Conservation (phyloP, 1,139 yeast species). For the Debaryomyces sp. region DNA sequence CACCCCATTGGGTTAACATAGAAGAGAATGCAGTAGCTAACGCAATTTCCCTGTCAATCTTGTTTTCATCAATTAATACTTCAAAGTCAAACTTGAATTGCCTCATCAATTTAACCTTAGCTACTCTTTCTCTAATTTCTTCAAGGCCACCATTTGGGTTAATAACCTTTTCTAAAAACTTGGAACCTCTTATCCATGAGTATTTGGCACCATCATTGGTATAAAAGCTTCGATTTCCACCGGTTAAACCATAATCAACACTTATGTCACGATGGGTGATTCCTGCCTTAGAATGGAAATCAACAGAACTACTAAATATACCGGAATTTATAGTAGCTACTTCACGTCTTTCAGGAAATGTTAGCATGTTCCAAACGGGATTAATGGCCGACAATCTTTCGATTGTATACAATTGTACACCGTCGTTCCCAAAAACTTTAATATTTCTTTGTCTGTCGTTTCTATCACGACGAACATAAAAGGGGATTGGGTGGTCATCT, state of each 20-base stretch:
- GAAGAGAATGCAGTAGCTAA: constrained; percentile 60
- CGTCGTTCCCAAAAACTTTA: constrained; percentile 50
- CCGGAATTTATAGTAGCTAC: constrained; percentile 58
- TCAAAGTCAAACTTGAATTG: constrained; percentile 64
- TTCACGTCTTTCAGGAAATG: constrained; percentile 48
- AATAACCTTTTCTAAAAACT: constrained; percentile 51
- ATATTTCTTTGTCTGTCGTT: constrained; percentile 42
- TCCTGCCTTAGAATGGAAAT: constrained; percentile 51
- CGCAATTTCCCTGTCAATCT: constrained; percentile 52
- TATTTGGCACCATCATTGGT: constrained; percentile 55
- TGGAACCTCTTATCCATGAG: constrained; percentile 56
- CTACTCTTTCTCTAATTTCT: constrained; percentile 55
- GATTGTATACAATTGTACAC: constrained; percentile 48
- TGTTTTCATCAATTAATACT: constrained; percentile 49
- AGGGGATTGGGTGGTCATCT: constrained; percentile 40
- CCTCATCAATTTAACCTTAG: constrained; percentile 57
- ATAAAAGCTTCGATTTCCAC: constrained; percentile 45
- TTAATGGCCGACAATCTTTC: constrained; percentile 52
- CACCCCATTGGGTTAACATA: constrained; percentile 67
- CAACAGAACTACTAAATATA: constrained; percentile 44
- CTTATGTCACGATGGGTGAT: constrained; percentile 46
- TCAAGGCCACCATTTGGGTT: constrained; percentile 60
- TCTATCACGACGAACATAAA: constrained; percentile 52
- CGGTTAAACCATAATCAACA: constrained; percentile 37
- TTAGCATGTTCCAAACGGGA: constrained; percentile 55